phyloP scores from a whole-genome alignment of 257 asterid genomes.

The Solanum tarapatanum region DNA sequence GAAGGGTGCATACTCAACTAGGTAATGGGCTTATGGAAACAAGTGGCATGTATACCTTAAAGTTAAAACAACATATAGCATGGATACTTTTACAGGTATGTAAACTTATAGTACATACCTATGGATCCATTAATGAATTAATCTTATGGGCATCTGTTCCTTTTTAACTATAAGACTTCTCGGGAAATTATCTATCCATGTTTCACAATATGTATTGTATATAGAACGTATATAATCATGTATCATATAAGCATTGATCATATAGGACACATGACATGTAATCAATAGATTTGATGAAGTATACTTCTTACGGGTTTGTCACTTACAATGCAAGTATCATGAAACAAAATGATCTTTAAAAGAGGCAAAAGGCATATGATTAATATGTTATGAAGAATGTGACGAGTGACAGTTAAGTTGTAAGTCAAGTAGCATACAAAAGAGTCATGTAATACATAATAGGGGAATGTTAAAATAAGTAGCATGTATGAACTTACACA shows the following conservation, averaged over 20 bases:
- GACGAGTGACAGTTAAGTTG: neutral
- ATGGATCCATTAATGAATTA: too few relatives aligned
- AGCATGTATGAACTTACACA: neutral
- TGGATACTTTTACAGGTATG: too few relatives aligned
- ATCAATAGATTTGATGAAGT: neutral
- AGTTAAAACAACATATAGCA: too few relatives aligned
- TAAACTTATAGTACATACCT: too few relatives aligned
- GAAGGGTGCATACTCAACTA: too few relatives aligned
- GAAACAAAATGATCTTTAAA: neutral
- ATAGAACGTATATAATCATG: neutral
- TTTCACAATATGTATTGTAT: neutral
- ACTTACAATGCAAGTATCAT: neutral
- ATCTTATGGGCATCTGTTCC: too few relatives aligned
- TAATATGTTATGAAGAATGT: neutral
- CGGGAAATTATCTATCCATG: neutral
- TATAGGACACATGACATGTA: neutral
- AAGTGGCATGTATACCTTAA: neutral
- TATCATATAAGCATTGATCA: too few relatives aligned
- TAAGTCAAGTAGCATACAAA: neutral
- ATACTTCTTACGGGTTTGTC: neutral
- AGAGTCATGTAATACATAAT: neutral
- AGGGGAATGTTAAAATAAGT: neutral
- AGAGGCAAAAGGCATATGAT: neutral
- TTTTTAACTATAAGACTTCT: too few relatives aligned
- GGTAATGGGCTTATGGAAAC: too few relatives aligned